Conservation (phyloP, 2,329 filamentous ascomycete species). For the Neonectria coccinea region DNA sequence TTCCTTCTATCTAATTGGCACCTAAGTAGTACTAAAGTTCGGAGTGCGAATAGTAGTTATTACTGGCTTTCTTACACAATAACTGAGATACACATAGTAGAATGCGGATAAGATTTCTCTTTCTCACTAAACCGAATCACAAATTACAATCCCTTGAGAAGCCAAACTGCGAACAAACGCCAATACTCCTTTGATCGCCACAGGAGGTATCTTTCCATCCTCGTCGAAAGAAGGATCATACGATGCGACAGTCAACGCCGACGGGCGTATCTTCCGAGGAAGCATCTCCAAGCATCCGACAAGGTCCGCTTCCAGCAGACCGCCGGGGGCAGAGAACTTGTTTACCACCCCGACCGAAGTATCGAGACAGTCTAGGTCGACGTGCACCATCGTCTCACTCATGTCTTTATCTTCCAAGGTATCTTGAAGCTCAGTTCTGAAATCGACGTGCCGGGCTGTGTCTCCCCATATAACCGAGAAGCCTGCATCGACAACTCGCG, state of each 20-base stretch:
- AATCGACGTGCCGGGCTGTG: conserved; percentile 24
- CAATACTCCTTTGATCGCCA: conserved; percentile 30
- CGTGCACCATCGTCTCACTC: conserved; percentile 46
- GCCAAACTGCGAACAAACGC: conserved; percentile 32
- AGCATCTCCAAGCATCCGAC: conserved; percentile 35
- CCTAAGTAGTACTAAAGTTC: neutral
- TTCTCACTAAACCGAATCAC: neutral
- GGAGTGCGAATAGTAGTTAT: neutral
- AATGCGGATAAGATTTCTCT: neutral
- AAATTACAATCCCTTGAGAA: conserved; percentile 18
- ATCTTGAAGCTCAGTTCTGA: conserved; percentile 28
- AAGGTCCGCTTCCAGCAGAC: conserved; percentile 46
- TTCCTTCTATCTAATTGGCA: too few species aligned
- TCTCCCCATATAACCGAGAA: conserved; percentile 49
- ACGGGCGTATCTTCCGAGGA: conserved; percentile 30
- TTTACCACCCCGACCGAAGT: conserved; percentile 50
- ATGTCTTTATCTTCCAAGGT: conserved; percentile 28
- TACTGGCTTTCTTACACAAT: neutral
- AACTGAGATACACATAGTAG: neutral
- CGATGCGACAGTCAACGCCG: conserved; percentile 38
- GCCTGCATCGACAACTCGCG: conserved; percentile 47
- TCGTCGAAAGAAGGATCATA: conserved; percentile 41
- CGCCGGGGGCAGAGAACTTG: conserved; percentile 50
- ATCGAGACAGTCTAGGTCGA: conserved; percentile 53
- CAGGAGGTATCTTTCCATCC: conserved; percentile 30